Evolutionary conservation across 805 yeast species (phyloP), one percentile per base, ranked within the genome.

Genomic region (Starmera caribaea): DNA sequence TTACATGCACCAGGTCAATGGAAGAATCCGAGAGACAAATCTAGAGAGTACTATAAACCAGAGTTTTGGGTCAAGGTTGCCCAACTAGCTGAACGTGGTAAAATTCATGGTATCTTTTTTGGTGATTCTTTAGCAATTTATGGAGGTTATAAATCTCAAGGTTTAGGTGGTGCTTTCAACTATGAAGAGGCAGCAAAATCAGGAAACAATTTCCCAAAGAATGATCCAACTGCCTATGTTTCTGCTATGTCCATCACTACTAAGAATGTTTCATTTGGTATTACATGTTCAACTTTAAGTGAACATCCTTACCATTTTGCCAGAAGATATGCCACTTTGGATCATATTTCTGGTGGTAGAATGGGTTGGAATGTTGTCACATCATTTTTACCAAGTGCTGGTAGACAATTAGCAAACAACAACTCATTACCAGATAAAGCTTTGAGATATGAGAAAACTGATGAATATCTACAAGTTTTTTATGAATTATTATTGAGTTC

Each of bases 331-430:
- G 65, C 69, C 8, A 66, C 71, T 2, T 51, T 66, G 34, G 71
- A 66, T 43, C 67, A 66, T 38, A 56, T 66, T 37, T 56, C 68
- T 4, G 53, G 54, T 15, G 71, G 71, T 12, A 55, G 71, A 43
- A 47, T 66, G 36, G 71, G 71, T 15, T 66, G 71, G 71, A 66
- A 66, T 42, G 58, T 66, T 15, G 71, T 66, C 29, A 60, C 69
- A 7, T 61, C 68, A 4, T 63, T 65, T 38, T 49, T 65, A 40
- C 68, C 66, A 39, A 55, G 64, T 45, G 71, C 71, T 6, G 62
- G 69, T 8, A 50, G 62, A 43, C 62, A 64, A 41, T 46, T 62
- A 16, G 44, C 61, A n/a, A 63, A 62, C 37, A 61, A 60, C 4
- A 57, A 54, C 30, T 36, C 46, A 3, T 54, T 63, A 27, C 63